Evolutionary conservation across 768 basidiomycete genomes (phyloP).

Genomic region (Sarcodon aspratus): DNA sequence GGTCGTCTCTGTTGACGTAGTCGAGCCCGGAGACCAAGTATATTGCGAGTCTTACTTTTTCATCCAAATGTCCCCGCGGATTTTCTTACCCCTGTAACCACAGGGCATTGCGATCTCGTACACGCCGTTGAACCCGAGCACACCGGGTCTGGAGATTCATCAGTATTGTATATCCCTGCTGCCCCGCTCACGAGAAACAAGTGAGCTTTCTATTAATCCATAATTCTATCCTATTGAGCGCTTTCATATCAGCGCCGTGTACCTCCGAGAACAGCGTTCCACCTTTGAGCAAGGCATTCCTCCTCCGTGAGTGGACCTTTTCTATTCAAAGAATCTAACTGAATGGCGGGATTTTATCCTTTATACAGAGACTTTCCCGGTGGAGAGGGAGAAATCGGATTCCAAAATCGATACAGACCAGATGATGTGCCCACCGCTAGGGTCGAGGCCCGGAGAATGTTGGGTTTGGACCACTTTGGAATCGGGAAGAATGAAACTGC

Average conservation of each 20-base stretch:
- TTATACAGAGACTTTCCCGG: slow-evolving; percentile 41
- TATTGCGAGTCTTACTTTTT: slow-evolving; percentile 31
- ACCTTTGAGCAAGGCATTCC: slow-evolving; percentile 45
- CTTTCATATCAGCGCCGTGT: slow-evolving; percentile 26
- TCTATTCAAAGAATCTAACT: slow-evolving; percentile 16
- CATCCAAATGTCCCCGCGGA: neutral
- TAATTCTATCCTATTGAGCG: neutral
- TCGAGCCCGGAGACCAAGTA: slow-evolving; percentile 66
- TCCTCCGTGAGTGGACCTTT: slow-evolving; percentile 34
- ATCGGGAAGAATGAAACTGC: slow-evolving; percentile 2
- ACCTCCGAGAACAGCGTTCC: slow-evolving; percentile 52
- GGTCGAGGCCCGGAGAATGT: slow-evolving; percentile 23
- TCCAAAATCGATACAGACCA: slow-evolving; percentile 25
- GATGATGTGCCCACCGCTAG: slow-evolving; percentile 20
- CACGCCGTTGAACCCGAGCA: slow-evolving; percentile 42
- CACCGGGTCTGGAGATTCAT: slow-evolving; percentile 40
- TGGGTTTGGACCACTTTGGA: slow-evolving; percentile 31
- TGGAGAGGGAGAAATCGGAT: slow-evolving; percentile 27
- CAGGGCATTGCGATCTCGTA: slow-evolving; percentile 26
- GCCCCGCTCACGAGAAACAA: slow-evolving; percentile 51
- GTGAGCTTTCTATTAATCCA: slow-evolving; percentile 1
- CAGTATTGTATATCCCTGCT: slow-evolving; percentile 72
- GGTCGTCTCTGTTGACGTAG: slow-evolving; percentile 57
- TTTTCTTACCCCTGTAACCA: neutral
- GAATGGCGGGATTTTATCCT: slow-evolving; percentile 16